phyloP scores from a whole-genome alignment of 169 alveolate genomes.

The Plasmodium gaboni region DNA sequence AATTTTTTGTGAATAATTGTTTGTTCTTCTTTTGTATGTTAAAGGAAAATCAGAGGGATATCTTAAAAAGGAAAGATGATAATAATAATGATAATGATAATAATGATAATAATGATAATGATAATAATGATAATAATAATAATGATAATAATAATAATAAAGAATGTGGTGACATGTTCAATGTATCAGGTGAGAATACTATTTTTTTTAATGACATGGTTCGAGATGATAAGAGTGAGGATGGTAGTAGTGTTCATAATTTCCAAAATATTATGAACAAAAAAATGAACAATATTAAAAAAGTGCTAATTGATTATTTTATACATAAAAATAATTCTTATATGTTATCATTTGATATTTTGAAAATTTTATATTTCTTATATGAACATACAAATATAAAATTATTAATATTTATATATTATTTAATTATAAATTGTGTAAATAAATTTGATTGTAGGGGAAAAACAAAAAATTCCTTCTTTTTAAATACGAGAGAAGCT shows the following conservation, averaged over 20 bases:
- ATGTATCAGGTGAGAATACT: no score
- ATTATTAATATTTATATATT: constrained; percentile 38
- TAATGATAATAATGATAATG: not conserved
- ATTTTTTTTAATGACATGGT: not conserved
- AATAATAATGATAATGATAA: not conserved
- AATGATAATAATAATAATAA: not conserved
- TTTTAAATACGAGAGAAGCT: constrained; percentile 11
- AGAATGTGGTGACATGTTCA: no score
- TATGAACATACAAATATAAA: constrained; percentile 17
- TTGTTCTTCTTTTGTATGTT: constrained; percentile 19
- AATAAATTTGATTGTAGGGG: no score
- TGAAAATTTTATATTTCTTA: constrained; percentile 38
- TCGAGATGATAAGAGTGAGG: not conserved
- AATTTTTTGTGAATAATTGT: constrained; percentile 32
- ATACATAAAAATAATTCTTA: constrained; percentile 23
- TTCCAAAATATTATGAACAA: constrained; percentile 1
- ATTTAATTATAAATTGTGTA: constrained; percentile 31
- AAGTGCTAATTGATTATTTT: constrained; percentile 26
- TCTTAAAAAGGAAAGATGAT: not conserved
- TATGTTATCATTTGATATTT: constrained; percentile 34
- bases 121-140: not conserved
- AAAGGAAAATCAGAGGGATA: not conserved
- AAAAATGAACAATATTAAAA: constrained; percentile 16
- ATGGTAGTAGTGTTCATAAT: not conserved
- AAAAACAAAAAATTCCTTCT: no score